These are phyloP conservation scores for Pneumocystis sp. DNA, from an alignment of 1,139 yeast genomes.

Conservation along the genomic window DNA sequence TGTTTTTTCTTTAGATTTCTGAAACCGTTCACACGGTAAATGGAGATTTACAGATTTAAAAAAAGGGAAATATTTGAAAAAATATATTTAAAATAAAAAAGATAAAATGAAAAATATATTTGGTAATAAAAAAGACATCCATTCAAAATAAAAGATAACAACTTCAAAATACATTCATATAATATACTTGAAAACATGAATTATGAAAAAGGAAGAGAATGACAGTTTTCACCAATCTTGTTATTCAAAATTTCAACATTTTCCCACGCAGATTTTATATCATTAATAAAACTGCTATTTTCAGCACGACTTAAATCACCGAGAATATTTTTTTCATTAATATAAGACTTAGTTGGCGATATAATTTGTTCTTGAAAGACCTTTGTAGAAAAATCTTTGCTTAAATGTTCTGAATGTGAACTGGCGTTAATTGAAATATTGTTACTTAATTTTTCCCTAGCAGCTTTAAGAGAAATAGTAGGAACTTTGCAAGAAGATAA, in stretches of 20 bases:
- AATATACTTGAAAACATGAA: not conserved
- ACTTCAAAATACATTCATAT: not conserved
- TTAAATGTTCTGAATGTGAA: not conserved
- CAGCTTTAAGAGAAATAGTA: constrained; percentile 70
- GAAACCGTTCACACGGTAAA: too few relatives aligned
- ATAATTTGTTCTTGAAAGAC: not conserved
- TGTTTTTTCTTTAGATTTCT: too few relatives aligned
- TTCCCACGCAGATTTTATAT: not conserved
- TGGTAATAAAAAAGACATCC: not conserved
- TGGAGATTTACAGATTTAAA: too few relatives aligned
- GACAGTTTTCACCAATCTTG: not conserved
- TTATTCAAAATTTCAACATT: not conserved
- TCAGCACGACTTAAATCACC: not conserved
- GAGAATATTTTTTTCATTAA: not conserved
- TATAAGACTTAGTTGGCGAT: not conserved
- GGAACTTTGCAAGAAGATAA: constrained; percentile 93
- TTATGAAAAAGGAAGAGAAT: not conserved
- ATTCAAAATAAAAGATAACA: not conserved
- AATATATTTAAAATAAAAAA: not conserved
- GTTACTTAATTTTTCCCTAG: constrained; percentile 41
- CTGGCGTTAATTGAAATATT: not conserved
- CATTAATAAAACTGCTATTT: not conserved
- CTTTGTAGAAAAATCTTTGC: not conserved
- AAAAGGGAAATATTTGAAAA: too few relatives aligned
- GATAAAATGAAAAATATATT: not conserved